Conservation (phyloP, 495 filamentous ascomycete genomes). For the Aspergillus biplanus region DNA sequence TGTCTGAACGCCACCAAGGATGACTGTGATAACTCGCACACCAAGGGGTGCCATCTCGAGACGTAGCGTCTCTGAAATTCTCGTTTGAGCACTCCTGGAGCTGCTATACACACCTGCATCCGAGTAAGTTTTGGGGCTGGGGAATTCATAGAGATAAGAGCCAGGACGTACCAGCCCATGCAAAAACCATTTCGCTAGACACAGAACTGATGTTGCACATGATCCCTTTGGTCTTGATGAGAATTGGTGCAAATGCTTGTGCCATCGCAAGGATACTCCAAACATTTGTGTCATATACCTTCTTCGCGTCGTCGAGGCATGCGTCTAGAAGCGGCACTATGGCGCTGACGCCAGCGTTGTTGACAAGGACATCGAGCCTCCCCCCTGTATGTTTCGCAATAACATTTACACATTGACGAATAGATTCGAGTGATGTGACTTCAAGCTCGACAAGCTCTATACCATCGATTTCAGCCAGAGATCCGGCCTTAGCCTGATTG, state of each 20-base stretch:
- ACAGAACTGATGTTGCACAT: slow-evolving; percentile 36
- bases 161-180: slow-evolving; percentile 30
- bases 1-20: slow-evolving; percentile 25
- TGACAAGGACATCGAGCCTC: slow-evolving; percentile 46
- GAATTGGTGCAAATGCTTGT: slow-evolving; percentile 46
- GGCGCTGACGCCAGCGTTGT: slow-evolving; percentile 42
- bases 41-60: slow-evolving; percentile 39
- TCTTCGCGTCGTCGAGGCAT: slow-evolving; percentile 36
- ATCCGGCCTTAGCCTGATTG: slow-evolving; percentile 41
- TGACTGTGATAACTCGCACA: slow-evolving; percentile 33
- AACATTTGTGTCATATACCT: slow-evolving; percentile 51
- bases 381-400: slow-evolving; percentile 23
- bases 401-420: slow-evolving; percentile 20
- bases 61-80: slow-evolving; percentile 34
- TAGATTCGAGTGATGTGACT: slow-evolving; percentile 36
- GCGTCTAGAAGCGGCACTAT: slow-evolving; percentile 40
- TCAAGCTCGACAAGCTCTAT: slow-evolving; percentile 41
- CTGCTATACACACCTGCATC: slow-evolving; percentile 28
- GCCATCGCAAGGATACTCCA: slow-evolving; percentile 38
- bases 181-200: slow-evolving; percentile 24
- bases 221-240: slow-evolving; percentile 39
- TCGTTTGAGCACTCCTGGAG: slow-evolving; percentile 31
- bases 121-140: neutral
- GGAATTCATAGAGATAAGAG: neutral
- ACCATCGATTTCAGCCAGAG: slow-evolving; percentile 20